These are phyloP conservation scores for Ceratocystis albifundus DNA, from an alignment of 2,329 filamentous ascomycete species.

Conservation along the genomic window DNA sequence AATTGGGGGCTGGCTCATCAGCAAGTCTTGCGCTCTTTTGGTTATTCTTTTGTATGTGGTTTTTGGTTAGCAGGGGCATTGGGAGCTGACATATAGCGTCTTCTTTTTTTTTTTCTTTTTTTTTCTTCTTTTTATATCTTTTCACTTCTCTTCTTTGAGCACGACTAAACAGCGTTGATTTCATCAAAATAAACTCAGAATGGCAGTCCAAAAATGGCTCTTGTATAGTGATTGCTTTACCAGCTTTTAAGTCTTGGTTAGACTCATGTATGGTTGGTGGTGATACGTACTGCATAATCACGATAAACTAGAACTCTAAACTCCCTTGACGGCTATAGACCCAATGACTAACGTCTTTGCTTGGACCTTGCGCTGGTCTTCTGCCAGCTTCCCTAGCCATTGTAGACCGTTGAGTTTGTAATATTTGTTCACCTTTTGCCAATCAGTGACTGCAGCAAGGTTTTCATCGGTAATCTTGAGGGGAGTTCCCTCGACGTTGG, in stretches of 20 bases:
- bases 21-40: neutral
- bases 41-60: neutral
- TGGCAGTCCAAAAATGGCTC: neutral
- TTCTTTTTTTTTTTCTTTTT: neutral
- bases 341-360: conserved; percentile 61
- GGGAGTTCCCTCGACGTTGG: conserved; percentile 50
- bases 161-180: conserved; percentile 1
- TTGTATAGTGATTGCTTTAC: neutral
- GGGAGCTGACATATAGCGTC: neutral
- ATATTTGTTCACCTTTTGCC: conserved; percentile 63
- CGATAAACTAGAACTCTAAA: neutral
- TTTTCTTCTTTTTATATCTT: no score
- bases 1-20: neutral
- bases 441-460: conserved; percentile 50
- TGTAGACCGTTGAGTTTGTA: conserved; percentile 67
- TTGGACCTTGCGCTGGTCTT: conserved; percentile 39
- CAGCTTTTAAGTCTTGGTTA: neutral
- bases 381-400: conserved; percentile 38
- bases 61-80: neutral
- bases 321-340: conserved; percentile 63
- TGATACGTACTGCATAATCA: neutral
- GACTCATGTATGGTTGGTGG: neutral
- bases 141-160: neutral
- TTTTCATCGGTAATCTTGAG: conserved; percentile 51
- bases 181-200: neutral